Evolutionary conservation across 345 rosid genomes (phyloP).

Genomic region (thale cress (Arabidopsis thaliana)): TAIR10.1 NC_003076.8:6472001-6472500

Average conservation of each 20-base stretch:
- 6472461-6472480: slow-evolving; percentile 70
- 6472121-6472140: neutral
- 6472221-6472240: neutral
- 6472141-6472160: neutral
- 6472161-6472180: neutral
- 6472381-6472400: slow-evolving; percentile 80
- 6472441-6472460: slow-evolving; percentile 77
- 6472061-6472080: slow-evolving; percentile 30
- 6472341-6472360: slow-evolving; percentile 63
- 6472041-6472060: slow-evolving; percentile 50
- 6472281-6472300: slow-evolving; percentile 48
- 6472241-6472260: neutral
- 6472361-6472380: slow-evolving; percentile 63
- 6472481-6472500: slow-evolving; percentile 56
- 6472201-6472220: neutral
- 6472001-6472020: slow-evolving; percentile 44
- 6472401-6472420: slow-evolving; percentile 74
- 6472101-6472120: neutral
- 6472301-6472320: slow-evolving; percentile 66
- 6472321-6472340: slow-evolving; percentile 70
- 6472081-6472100: neutral
- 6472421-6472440: slow-evolving; percentile 77
- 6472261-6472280: neutral
- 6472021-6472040: slow-evolving; percentile 48
- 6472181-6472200: neutral